phyloP scores from a whole-genome alignment of 441 rosid genomes.

The Arabidopsis lyrata region DNA sequence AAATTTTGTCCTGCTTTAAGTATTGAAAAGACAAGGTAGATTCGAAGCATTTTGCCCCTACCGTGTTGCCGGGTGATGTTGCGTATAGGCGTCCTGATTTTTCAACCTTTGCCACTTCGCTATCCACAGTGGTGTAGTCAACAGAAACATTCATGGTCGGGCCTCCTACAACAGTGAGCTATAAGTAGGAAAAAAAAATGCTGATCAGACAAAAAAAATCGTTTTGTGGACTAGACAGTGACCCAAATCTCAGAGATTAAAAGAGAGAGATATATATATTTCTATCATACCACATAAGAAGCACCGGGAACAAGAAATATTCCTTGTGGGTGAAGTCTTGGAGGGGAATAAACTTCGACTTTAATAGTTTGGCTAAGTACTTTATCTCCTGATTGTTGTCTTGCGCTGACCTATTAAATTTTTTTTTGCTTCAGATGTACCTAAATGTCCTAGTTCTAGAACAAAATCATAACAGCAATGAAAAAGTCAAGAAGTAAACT shows the following conservation, averaged over 20 bases:
- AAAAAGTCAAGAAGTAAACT: slow-evolving; percentile 43
- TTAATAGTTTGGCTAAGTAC: slow-evolving; percentile 76
- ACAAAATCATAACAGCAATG: slow-evolving; percentile 25
- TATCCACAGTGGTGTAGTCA: slow-evolving; percentile 68
- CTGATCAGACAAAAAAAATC: slow-evolving; percentile 24
- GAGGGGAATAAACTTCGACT: slow-evolving; percentile 89
- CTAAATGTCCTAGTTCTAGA: slow-evolving; percentile 22
- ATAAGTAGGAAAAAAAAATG: slow-evolving; percentile 30
- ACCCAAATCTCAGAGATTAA: slow-evolving; percentile 13
- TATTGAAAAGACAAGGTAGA: slow-evolving; percentile 16
- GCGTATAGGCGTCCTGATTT: slow-evolving; percentile 73
- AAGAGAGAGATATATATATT: not conserved
- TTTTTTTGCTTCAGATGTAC: slow-evolving; percentile 38
- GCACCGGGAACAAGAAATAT: slow-evolving; percentile 93
- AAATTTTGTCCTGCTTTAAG: no score
- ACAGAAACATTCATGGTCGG: slow-evolving; percentile 78
- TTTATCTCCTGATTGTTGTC: slow-evolving; percentile 82
- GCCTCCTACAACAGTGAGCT: slow-evolving; percentile 90
- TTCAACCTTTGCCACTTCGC: slow-evolving; percentile 66
- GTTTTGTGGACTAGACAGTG: not conserved
- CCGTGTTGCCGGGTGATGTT: slow-evolving; percentile 90
- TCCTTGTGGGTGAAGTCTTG: slow-evolving; percentile 75
- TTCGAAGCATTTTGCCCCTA: slow-evolving; percentile 37
- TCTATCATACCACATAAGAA: slow-evolving; percentile 75
- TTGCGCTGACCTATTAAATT: slow-evolving; percentile 74